These are phyloP conservation scores for Diplocarpon rosae DNA, from an alignment of 2,329 filamentous ascomycete species.

Conservation along the genomic window DNA sequence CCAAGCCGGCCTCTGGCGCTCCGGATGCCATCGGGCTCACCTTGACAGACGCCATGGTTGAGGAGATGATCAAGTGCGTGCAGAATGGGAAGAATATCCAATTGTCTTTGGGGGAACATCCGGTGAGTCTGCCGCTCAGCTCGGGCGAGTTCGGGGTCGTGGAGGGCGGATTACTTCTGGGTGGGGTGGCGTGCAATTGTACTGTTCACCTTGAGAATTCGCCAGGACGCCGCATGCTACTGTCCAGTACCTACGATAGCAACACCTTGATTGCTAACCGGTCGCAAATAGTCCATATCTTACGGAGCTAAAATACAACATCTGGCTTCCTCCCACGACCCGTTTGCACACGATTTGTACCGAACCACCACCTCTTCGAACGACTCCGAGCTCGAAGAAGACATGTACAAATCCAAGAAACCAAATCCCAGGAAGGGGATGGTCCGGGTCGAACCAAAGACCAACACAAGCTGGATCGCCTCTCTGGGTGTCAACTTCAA, in stretches of 20 bases:
- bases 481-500: neutral
- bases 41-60: conserved; percentile 46
- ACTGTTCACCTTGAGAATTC: conserved; percentile 5
- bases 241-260: conserved; percentile 1
- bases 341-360: conserved; percentile 45
- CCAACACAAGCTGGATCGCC: neutral
- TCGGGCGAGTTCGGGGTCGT: neutral
- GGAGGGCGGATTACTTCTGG: neutral
- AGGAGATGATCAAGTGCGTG: conserved; percentile 50
- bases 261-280: conserved; percentile 11
- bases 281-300: conserved; percentile 33
- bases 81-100: conserved; percentile 45
- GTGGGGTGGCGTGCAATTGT: neutral
- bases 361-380: conserved; percentile 38
- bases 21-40: conserved; percentile 47
- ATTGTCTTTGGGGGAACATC: conserved; percentile 44
- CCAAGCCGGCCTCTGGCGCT: conserved; percentile 34
- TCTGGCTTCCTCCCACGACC: conserved; percentile 35
- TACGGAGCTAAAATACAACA: conserved; percentile 41
- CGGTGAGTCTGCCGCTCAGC: conserved; percentile 38
- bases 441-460: conserved; percentile 1
- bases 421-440: conserved; percentile 2
- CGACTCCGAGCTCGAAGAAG: conserved; percentile 32
- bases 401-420: conserved; percentile 14
- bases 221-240: conserved; percentile 7